phyloP scores from a whole-genome alignment of 129 eudicot genomes.

The Calendula officinalis region DNA sequence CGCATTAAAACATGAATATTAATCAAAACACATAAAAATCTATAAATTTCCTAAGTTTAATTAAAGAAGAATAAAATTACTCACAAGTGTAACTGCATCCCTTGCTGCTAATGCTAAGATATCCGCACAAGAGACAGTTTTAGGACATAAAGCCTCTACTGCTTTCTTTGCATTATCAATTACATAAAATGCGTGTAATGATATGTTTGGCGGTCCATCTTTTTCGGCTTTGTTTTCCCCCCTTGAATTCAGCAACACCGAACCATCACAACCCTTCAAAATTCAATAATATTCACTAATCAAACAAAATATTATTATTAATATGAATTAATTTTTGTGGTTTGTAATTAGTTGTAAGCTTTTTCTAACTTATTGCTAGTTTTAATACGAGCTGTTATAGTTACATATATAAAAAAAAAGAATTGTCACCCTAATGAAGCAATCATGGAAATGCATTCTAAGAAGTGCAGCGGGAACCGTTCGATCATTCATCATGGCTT shows the following conservation, averaged over 20 bases:
- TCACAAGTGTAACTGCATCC: constrained; percentile 72
- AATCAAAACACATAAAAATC: not conserved
- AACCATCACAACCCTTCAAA: constrained; percentile 81
- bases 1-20: not conserved
- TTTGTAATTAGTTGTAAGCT: no score
- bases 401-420: no score
- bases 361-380: no score
- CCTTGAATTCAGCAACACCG: constrained; percentile 61
- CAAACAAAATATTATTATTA: not conserved
- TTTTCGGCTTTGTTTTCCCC: constrained; percentile 57
- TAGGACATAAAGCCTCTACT: constrained; percentile 70
- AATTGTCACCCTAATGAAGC: constrained; percentile 78
- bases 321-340: not conserved
- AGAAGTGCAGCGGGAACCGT: constrained; percentile 83
- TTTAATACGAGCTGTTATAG: no score
- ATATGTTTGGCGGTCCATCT: constrained; percentile 73
- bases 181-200: constrained; percentile 82
- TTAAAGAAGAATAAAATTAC: constrained; percentile 21
- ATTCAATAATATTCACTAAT: not conserved
- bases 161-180: constrained; percentile 67
- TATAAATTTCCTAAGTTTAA: not conserved
- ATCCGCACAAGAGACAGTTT: constrained; percentile 89
- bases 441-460: constrained; percentile 85
- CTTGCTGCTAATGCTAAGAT: constrained; percentile 80
- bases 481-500: constrained; percentile 61